Evolutionary conservation across 164 flowering plant species (phyloP).

Genomic region (Pachysandra terminalis): DNA sequence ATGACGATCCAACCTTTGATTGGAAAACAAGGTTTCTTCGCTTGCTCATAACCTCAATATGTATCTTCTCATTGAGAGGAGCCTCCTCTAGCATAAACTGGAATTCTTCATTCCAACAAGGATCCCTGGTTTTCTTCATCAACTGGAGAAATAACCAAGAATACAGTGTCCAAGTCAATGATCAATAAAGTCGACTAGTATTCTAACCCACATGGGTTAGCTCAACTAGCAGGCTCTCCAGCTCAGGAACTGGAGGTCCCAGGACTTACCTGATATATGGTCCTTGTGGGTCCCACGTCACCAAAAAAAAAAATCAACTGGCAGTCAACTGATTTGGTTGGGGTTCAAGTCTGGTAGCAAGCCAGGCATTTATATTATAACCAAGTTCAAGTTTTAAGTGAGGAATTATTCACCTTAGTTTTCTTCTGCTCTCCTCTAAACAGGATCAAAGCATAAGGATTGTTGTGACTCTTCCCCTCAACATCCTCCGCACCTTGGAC

Average conservation of each 20-base stretch:
- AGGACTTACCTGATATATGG: too few species aligned
- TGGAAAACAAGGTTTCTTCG: slow-evolving; percentile 24
- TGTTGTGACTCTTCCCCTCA: slow-evolving; percentile 64
- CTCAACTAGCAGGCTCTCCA: too few species aligned
- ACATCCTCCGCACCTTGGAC: slow-evolving; percentile 57
- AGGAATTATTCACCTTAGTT: slow-evolving; percentile 56
- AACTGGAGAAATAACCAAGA: slow-evolving; percentile 32
- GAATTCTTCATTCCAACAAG: slow-evolving; percentile 77
- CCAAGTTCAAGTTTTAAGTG: neutral
- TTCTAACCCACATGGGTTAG: too few species aligned
- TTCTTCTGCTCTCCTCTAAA: slow-evolving; percentile 65
- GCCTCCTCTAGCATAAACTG: too few species aligned
- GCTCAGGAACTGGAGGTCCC: too few species aligned
- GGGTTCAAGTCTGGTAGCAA: too few species aligned
- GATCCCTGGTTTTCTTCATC: slow-evolving; percentile 53
- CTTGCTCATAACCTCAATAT: slow-evolving; percentile 56
- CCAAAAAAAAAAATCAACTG: too few species aligned
- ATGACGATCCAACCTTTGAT: slow-evolving; percentile 28
- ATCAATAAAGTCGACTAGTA: too few species aligned
- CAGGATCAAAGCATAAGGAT: slow-evolving; percentile 53
- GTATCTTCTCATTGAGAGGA: slow-evolving; percentile 49
- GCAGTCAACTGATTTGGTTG: too few species aligned
- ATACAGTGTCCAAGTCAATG: too few species aligned
- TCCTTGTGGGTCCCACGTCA: too few species aligned
- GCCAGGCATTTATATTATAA: neutral